Conservation (phyloP, 1,284 basidiomycete species). For the Athelia sp. region DNA sequence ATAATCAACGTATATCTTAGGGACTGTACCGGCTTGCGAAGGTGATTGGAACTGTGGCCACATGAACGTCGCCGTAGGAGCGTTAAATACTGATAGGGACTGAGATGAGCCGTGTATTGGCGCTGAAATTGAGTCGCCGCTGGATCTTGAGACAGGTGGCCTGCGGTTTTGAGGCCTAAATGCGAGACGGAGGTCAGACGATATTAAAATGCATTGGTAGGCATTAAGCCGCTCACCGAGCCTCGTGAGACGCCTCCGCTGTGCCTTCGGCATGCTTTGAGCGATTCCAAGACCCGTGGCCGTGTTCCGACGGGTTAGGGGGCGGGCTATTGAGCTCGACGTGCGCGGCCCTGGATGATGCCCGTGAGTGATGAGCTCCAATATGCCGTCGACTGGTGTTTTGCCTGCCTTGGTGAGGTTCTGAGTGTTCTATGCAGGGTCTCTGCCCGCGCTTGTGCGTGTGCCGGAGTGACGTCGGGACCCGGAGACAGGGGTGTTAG, state of each 20-base stretch:
- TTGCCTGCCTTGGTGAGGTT: conserved; percentile 22
- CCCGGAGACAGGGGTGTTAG: too few species aligned
- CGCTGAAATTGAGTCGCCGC: conserved; percentile 15
- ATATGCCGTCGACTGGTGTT: neutral
- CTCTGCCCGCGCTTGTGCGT: conserved; percentile 14
- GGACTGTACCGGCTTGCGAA: conserved; percentile 30
- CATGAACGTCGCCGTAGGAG: conserved; percentile 34
- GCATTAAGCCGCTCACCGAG: too few species aligned
- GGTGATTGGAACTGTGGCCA: conserved; percentile 31
- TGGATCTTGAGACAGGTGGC: conserved; percentile 8
- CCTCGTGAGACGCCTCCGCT: too few species aligned
- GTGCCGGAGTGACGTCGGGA: neutral
- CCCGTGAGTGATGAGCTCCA: neutral
- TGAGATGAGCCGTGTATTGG: conserved; percentile 10
- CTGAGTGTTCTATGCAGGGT: conserved; percentile 17
- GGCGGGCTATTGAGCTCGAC: neutral
- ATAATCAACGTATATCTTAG: conserved; percentile 33
- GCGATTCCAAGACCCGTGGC: too few species aligned
- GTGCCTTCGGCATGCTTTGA: too few species aligned
- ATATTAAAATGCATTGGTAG: too few species aligned
- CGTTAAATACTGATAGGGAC: conserved; percentile 31
- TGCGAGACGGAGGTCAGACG: too few species aligned
- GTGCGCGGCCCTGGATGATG: neutral
- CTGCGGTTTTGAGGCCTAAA: too few species aligned
- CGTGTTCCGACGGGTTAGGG: too few species aligned